These are phyloP conservation scores for Naganishia sp. DNA, from an alignment of 1,284 basidiomycete genomes.

Conservation along the genomic window DNA sequence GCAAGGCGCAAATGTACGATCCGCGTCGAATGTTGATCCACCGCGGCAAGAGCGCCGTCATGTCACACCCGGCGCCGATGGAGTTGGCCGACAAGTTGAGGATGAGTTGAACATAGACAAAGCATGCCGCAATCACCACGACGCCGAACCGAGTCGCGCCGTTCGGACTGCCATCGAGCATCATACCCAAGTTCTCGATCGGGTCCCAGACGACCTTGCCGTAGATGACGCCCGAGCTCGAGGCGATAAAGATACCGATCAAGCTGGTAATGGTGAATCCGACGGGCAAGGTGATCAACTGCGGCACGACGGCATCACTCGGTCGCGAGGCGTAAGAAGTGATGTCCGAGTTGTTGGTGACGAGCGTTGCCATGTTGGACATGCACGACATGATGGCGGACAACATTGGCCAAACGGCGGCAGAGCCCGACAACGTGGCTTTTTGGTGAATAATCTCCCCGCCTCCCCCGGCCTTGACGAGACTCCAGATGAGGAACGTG, in stretches of 20 bases:
- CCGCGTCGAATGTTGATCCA: constrained; percentile 85
- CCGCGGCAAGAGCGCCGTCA: constrained; percentile 74
- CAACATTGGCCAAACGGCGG: constrained; percentile 77
- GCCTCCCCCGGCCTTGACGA: constrained; percentile 74
- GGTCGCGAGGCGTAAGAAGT: constrained; percentile 70
- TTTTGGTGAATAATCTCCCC: constrained; percentile 75
- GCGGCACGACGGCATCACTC: constrained; percentile 68
- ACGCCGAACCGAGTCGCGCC: constrained; percentile 66
- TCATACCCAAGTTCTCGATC: constrained; percentile 67
- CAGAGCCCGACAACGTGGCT: constrained; percentile 66
- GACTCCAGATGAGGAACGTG: constrained; percentile 77
- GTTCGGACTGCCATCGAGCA: constrained; percentile 67
- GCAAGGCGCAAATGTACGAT: constrained; percentile 65
- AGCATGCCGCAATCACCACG: constrained; percentile 66
- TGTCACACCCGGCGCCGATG: constrained; percentile 78
- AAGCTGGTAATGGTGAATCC: constrained; percentile 76
- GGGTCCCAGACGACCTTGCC: constrained; percentile 79
- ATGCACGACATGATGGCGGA: constrained; percentile 74
- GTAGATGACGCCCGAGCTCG: constrained; percentile 73
- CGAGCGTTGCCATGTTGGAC: constrained; percentile 73
- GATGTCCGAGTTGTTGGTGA: constrained; percentile 74
- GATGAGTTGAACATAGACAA: constrained; percentile 49
- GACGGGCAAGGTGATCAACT: constrained; percentile 68
- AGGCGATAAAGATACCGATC: constrained; percentile 80
- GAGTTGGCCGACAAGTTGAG: constrained; percentile 80